Conservation (phyloP, 768 basidiomycete genomes). For the Mycena galopus region DNA sequence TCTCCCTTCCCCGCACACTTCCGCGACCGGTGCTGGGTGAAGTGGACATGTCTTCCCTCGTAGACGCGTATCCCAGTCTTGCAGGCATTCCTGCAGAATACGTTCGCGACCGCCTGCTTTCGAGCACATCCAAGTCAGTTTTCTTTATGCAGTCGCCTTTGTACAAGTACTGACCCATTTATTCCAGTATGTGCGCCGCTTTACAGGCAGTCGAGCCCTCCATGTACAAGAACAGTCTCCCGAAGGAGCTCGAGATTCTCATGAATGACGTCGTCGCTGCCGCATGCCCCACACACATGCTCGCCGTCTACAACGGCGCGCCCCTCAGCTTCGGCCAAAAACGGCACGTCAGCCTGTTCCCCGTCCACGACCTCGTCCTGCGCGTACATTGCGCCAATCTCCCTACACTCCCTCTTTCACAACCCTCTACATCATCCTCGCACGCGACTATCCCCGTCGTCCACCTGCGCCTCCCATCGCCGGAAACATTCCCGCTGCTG, state of each 20-base stretch:
- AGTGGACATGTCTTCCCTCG: conserved; percentile 27
- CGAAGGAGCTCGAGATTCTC: conserved; percentile 43
- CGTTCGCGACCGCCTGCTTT: conserved; percentile 35
- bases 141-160: not conserved
- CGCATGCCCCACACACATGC: conserved; percentile 48
- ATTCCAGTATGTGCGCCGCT: conserved; percentile 36
- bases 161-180: conserved; percentile 9
- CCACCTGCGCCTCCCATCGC: conserved; percentile 64
- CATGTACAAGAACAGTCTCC: conserved; percentile 2
- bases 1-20: conserved; percentile 37
- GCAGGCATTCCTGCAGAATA: conserved; percentile 36
- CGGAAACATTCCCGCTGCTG: conserved; percentile 63
- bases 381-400: conserved; percentile 55
- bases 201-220: conserved; percentile 16
- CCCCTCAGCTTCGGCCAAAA: conserved; percentile 35
- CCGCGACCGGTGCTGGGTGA: conserved; percentile 38
- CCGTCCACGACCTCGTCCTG: conserved; percentile 59
- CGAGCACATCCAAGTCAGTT: conserved; percentile 31
- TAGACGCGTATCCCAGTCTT: conserved; percentile 31
- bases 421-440: conserved; percentile 7
- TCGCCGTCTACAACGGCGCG: conserved; percentile 51
- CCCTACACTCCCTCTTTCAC: conserved; percentile 48
- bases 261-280: conserved; percentile 38
- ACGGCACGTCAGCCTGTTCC: conserved; percentile 51
- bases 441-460: conserved; percentile 58